Base-by-base conservation (phyloP, 352 stramenopile genomes). In the Globisporangium takayamanum region DNA sequence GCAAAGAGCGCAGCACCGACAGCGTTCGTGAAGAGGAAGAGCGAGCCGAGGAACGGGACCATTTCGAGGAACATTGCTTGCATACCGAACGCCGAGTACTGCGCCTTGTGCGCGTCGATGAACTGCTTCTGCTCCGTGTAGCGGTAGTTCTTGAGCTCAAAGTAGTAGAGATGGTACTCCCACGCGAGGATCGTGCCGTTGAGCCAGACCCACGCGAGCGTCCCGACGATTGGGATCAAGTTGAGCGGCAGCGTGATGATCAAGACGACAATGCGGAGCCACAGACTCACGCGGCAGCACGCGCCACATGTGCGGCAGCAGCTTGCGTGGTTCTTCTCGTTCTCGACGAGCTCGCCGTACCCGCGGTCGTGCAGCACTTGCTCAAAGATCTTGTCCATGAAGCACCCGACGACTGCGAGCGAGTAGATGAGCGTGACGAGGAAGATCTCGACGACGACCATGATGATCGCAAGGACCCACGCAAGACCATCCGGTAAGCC, bases 81-180 rank as follows among this genome's bases (percentile, higher is more conserved):
- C 72, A 86, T 85, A 42, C 81, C 81, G 41, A 92, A 92, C 11
- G 65, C 67, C 41, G 74, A 74, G 69, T 89, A 92, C 59, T 87
- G 64, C 45, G 68, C 49, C 51, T 78, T 75, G 61, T 69, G 77
- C 30, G 71, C 57, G 11, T 74, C 57, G 22, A 92, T 50, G 14
- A 88, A 72, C 7, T 56, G 59, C 55, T 77, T 74, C 53, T 92
- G 81, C 50, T 88, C 68, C 15, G 53, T 66, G 61, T 87, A 87
- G n/a, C 50, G 55, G 22, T 71, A 70, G 55, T 78, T 75, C 52
- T 84, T 84, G 57, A 88, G 73, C 64, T 88, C 79, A 61, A 92
- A 89, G 62, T 88, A 92, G 60, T 81, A 82, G 36, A 88, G 64
- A 56, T 89, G 79, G 46, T 84, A 77, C 62, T 89, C 79, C 81